Evolutionary conservation across 108 stramenopile species (phyloP), one percentile per base, ranked within the genome.

Genomic region (Nitzschia palea): DNA sequence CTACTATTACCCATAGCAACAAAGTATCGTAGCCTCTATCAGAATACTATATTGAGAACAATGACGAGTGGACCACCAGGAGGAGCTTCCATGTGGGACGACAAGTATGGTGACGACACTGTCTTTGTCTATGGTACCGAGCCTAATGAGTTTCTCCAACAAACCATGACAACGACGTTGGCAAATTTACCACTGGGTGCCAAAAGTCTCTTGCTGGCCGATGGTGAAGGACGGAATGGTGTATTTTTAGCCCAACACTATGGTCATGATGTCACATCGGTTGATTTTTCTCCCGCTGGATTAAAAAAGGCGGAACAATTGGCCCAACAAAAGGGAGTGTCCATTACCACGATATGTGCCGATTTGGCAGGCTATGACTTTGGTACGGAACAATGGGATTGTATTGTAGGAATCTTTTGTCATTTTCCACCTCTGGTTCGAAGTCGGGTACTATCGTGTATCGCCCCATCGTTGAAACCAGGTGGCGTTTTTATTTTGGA

Each of bases 151-250:
- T 84, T 80, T 45, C 47, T 84, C 2, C 32, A 48, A 57, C 48
- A 69, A 10, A 32, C 40, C 12, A 31, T 48, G 34, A n/a, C n/a
- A n/a, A n/a, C n/a, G n/a, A 51, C 55, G 12, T 50, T 48, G 12
- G 15, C 71, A 8, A 62, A 70, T 28, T 50, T 79, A 10, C 47
- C 61, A 18, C 14, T 23, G 0, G 52, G 30, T 2, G 37, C 18
- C 14, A 67, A 71, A 4, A 66, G 77, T 54, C 74, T 84, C 12
- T 65, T 62, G 43, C 37, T 84, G 45, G 83, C 76, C 14, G 83
- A 84, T 32, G 83, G 83, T 10, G 83, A 84, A 53, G 83, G 83
- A 12, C 71, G 83, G 10, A 84, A 84, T 53, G 79, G 67, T 33
- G 73, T 84, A 0, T 73, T 34, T 17, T 33, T 84, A 51, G 83